Evolutionary conservation across 345 rosid species (phyloP), one percentile per base, ranked within the genome.

Genomic region (Citrus hindsii): DNA sequence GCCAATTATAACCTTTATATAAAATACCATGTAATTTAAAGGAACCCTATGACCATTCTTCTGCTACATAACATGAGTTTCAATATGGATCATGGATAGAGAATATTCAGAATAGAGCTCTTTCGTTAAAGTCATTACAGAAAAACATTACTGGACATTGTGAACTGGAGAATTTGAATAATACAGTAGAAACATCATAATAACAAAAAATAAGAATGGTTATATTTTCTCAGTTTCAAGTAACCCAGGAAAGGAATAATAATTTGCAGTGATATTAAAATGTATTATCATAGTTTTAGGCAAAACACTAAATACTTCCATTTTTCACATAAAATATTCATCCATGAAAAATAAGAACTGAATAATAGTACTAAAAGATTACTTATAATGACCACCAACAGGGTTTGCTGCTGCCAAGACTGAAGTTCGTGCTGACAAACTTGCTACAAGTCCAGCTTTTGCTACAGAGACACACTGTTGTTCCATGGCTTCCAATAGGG

Each of bases 401-500:
- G 99, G 99, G 84, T 92, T 96, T 83, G 98, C 98, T 12, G 98
- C 99, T 78, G 99, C 99, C 82, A 96, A 87, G 84, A 96, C 89
- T 58, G 99, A 90, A 83, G 98, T 96, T 79, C 98, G 87, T 72
- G 99, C 99, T 69, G 98, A 94, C 80, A 94, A 87, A 88, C 97
- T 96, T 67, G 99, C 98, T 53, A 96, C 93, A 69, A 96, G 90
- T 80, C 99, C 99, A 80, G 99, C 99, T 85, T 96, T 96, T 69
- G 99, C 98, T 69, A 96, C 94, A 78, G 99, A 96, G 78, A 96
- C 99, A 81, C 97, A 90, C 83, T 91, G 99, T 85, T 96, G 99
- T 81, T 96, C 99, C 99, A 96, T 94, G 81, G 99, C 99, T 90
- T 96, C 99, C 85, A 96, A 87, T 80, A 96, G 88, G 71, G 98